Evolutionary conservation across 805 yeast species (phyloP).

Genomic region (Kluyveromyces siamensis): DNA sequence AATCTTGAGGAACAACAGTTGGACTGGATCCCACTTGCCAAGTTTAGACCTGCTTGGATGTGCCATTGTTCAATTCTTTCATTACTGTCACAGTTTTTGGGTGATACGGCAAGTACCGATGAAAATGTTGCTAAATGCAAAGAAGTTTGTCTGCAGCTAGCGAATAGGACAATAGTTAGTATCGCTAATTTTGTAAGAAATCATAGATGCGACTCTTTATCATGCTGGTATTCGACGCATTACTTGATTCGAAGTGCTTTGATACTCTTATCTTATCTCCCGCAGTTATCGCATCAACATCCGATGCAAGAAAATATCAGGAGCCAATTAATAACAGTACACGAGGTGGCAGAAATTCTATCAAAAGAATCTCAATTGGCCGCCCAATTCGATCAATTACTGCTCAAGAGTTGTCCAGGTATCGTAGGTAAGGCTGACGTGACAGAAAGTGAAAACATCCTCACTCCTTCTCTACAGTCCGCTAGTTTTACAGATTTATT

Average conservation of each 20-base stretch:
- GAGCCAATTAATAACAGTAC: not conserved
- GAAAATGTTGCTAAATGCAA: conserved; percentile 43
- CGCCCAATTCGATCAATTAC: not conserved
- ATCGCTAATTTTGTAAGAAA: conserved; percentile 33
- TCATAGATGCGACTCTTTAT: conserved; percentile 35
- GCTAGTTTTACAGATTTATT: conserved; percentile 16
- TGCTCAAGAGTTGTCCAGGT: not conserved
- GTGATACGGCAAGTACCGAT: conserved; percentile 32
- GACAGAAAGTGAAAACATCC: not conserved
- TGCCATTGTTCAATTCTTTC: conserved; percentile 47
- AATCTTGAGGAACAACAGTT: conserved; percentile 17
- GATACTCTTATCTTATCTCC: conserved; percentile 30
- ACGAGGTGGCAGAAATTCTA: not conserved
- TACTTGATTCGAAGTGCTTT: conserved; percentile 55
- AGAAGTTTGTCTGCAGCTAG: conserved; percentile 40
- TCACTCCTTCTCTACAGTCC: conserved; percentile 1
- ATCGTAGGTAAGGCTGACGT: not conserved
- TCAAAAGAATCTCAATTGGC: not conserved
- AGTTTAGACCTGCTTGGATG: conserved; percentile 50
- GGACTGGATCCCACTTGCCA: conserved; percentile 46
- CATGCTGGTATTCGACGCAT: conserved; percentile 57
- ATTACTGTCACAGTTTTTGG: conserved; percentile 46
- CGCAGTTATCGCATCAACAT: not conserved
- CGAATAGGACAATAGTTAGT: conserved; percentile 44
- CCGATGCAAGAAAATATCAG: not conserved